phyloP scores from a whole-genome alignment of 345 rosid species.

The Linum lewisii region DNA sequence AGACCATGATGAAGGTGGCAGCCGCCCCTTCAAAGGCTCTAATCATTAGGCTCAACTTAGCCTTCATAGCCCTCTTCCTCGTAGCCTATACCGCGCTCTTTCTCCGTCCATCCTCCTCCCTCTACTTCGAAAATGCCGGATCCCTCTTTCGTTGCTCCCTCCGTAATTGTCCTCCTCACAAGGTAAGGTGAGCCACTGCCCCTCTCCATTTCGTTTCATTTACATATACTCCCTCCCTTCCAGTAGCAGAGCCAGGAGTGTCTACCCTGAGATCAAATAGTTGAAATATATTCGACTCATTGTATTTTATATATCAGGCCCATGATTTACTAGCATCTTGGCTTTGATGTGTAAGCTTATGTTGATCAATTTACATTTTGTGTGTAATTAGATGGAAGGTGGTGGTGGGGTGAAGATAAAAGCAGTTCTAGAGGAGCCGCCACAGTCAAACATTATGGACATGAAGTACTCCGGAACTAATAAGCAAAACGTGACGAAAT shows the following conservation, averaged over 20 bases:
- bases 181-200: slow-evolving; percentile 78
- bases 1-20: slow-evolving; percentile 28
- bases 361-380: too few species aligned
- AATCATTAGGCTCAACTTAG: slow-evolving; percentile 51
- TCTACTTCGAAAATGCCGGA: slow-evolving; percentile 47
- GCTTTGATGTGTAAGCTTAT: too few species aligned
- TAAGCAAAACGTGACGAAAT: slow-evolving; percentile 30
- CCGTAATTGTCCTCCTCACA: slow-evolving; percentile 69
- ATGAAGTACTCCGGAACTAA: neutral
- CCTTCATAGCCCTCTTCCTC: slow-evolving; percentile 54
- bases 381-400: slow-evolving; percentile 30
- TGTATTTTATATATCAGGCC: too few species aligned
- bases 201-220: too few species aligned
- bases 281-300: neutral
- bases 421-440: slow-evolving; percentile 35
- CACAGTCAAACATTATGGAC: neutral
- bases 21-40: slow-evolving; percentile 50
- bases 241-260: too few species aligned
- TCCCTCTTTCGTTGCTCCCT: slow-evolving; percentile 65
- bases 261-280: too few species aligned
- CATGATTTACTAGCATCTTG: too few species aligned
- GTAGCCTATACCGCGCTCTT: slow-evolving; percentile 43
- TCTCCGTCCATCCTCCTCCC: slow-evolving; percentile 59
- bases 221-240: too few species aligned
- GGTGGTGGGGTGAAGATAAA: slow-evolving; percentile 45